These are phyloP conservation scores for Nepenthes mirabilis DNA, from an alignment of 148 eudicot species.

Conservation along the genomic window DNA sequence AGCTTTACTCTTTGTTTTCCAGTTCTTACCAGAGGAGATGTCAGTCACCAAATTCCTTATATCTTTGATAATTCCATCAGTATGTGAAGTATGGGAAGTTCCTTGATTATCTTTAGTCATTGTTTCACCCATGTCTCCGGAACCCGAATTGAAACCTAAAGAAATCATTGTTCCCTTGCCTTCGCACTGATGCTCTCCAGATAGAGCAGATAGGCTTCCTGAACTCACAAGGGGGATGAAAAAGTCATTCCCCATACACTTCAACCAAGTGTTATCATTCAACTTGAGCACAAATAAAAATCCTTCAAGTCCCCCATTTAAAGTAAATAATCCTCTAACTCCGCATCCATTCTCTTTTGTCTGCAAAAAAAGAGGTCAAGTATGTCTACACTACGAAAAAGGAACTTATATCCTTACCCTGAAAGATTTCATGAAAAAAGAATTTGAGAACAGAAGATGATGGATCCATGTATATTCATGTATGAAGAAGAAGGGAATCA, in stretches of 20 bases:
- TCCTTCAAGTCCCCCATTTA: slow-evolving; percentile 39
- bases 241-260: slow-evolving; percentile 68
- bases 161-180: slow-evolving; percentile 10
- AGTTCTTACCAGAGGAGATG: slow-evolving; percentile 54
- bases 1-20: slow-evolving; percentile 58
- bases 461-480: too few relatives aligned
- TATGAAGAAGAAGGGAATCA: too few relatives aligned
- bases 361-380: slow-evolving; percentile 26
- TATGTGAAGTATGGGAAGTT: slow-evolving; percentile 26
- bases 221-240: slow-evolving; percentile 45
- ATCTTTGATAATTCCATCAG: slow-evolving; percentile 65
- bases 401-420: neutral
- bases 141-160: slow-evolving; percentile 6
- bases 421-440: neutral
- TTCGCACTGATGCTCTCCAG: slow-evolving; percentile 11
- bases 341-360: slow-evolving; percentile 47
- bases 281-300: slow-evolving; percentile 75
- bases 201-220: slow-evolving; percentile 9
- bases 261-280: slow-evolving; percentile 63
- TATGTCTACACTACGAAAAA: neutral
- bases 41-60: slow-evolving; percentile 59
- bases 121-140: slow-evolving; percentile 9
- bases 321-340: slow-evolving; percentile 37
- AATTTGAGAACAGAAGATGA: too few relatives aligned
- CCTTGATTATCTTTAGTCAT: slow-evolving; percentile 23